A percentile compares a stretch with the other conserved stretches of the same genome.
Conservation (phyloP, 306 rosid genomes). For the Cucurbita argyrosperma region DNA sequence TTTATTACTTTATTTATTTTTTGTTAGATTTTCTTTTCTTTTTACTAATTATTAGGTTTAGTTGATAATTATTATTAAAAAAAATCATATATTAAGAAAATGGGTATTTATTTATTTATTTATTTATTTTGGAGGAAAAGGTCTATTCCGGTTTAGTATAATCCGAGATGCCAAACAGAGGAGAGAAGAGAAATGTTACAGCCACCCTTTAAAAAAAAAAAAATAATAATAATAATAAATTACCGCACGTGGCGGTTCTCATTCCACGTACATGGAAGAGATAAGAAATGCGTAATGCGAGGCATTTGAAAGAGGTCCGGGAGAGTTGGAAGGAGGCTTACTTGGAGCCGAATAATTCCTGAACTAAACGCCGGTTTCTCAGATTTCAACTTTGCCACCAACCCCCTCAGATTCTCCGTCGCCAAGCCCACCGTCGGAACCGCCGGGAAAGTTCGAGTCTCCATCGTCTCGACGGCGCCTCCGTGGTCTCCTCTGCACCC, state of each 20-base stretch:
- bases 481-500: constrained; percentile 36
- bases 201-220: too few species aligned
- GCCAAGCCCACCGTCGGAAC: constrained; percentile 50
- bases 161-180: too few species aligned
- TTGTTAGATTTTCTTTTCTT: too few species aligned
- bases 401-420: constrained; percentile 36
- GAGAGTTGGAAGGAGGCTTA: not conserved
- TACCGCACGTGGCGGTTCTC: not conserved
- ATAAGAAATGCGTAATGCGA: not conserved
- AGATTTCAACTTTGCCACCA: constrained; percentile 34
- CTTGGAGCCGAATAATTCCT: constrained; percentile 61
- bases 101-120: too few species aligned
- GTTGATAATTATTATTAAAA: too few species aligned
- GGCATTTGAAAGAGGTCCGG: not conserved
- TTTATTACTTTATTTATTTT: too few species aligned
- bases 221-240: not conserved
- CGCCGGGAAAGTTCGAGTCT: constrained; percentile 33
- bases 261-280: not conserved
- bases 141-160: too few species aligned
- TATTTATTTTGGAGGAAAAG: too few species aligned
- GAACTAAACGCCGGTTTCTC: constrained; percentile 44
- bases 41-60: too few species aligned
- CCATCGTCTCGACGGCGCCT: constrained; percentile 36
- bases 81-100: too few species aligned
- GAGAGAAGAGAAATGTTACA: too few species aligned